phyloP scores from a whole-genome alignment of 768 basidiomycete species.

The Rhizopogon vulgaris region DNA sequence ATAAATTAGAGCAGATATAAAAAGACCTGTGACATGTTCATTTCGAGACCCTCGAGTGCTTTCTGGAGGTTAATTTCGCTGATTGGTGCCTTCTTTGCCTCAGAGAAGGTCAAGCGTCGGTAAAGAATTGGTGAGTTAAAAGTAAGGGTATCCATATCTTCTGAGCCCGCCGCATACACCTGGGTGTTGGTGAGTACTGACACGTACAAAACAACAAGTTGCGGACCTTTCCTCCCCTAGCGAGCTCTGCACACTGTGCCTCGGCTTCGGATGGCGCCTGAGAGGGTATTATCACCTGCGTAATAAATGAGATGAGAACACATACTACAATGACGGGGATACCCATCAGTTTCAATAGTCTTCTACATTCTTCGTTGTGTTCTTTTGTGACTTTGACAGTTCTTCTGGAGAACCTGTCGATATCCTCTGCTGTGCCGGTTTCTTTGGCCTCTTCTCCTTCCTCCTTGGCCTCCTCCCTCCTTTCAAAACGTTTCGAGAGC shows the following conservation, averaged over 20 bases:
- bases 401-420: conserved; percentile 84
- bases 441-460: conserved; percentile 97
- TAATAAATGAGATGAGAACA: conserved; percentile 7
- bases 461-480: conserved; percentile 87
- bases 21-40: conserved; percentile 83
- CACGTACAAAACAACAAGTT: neutral
- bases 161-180: conserved; percentile 97
- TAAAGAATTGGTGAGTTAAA: conserved; percentile 89
- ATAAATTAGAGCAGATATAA: neutral
- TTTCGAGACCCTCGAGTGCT: conserved; percentile 82
- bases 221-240: conserved; percentile 84
- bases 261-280: conserved; percentile 99
- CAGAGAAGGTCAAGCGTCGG: conserved; percentile 95
- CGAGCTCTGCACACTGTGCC: conserved; percentile 96
- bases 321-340: conserved; percentile 90
- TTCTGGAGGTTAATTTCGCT: conserved; percentile 81
- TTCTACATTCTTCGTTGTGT: conserved; percentile 93
- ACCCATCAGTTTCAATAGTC: conserved; percentile 87
- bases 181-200: conserved; percentile 20
- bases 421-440: conserved; percentile 86
- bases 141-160: conserved; percentile 99
- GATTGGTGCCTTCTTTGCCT: conserved; percentile 96
- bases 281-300: neutral
- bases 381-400: conserved; percentile 93
- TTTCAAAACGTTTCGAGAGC: conserved; percentile 95